Conservation (phyloP, 257 asterid genomes). For the Solanum pimpinellifolium region DNA sequence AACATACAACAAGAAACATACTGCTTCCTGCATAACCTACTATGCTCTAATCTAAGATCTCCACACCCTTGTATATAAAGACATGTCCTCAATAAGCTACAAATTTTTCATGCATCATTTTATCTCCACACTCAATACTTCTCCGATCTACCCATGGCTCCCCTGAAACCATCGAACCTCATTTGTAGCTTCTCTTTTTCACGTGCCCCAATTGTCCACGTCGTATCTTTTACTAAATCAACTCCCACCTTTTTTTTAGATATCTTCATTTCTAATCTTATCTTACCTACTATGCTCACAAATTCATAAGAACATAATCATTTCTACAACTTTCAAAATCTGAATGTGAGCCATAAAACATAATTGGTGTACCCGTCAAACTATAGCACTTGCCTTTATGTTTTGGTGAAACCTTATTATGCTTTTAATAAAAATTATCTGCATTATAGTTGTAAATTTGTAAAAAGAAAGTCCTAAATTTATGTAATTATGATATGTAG, state of each 20-base stretch:
- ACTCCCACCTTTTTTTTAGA: background rate
- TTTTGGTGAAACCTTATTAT: background rate
- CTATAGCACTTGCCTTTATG: background rate
- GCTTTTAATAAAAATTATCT: background rate
- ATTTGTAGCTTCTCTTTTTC: background rate
- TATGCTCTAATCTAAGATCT: background rate
- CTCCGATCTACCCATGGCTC: background rate
- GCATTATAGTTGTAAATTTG: background rate
- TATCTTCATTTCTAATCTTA: background rate
- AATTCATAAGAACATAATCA: background rate
- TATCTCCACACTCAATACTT: background rate
- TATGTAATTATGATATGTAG: background rate
- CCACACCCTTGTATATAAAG: background rate
- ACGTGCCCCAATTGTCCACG: background rate
- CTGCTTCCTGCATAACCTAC: background rate
- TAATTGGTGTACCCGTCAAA: background rate
- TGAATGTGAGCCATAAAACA: background rate
- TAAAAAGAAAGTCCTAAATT: background rate
- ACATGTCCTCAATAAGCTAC: background rate
- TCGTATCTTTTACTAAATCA: no score
- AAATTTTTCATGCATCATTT: background rate
- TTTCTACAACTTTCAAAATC: background rate
- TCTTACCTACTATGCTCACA: background rate
- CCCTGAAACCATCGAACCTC: background rate
- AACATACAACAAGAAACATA: background rate